phyloP scores from a whole-genome alignment of 139 green algal genomes.

The Tetraselmis striata region DNA sequence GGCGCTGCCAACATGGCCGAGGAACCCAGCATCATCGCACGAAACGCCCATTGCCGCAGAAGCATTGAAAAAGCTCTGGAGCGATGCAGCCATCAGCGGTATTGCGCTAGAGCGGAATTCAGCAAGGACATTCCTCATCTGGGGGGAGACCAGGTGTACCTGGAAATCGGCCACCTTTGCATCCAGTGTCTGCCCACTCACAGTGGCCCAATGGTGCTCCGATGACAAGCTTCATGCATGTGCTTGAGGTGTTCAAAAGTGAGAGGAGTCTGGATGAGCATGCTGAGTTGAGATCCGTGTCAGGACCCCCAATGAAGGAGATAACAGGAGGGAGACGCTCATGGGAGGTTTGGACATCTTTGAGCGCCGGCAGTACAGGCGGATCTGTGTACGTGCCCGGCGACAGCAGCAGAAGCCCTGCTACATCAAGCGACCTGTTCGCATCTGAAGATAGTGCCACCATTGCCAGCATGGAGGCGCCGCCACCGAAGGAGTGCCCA shows the following conservation, averaged over 20 bases:
- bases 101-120: not conserved
- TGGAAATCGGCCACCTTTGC: not conserved
- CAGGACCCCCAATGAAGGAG: not conserved
- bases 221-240: not conserved
- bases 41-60: too few species aligned
- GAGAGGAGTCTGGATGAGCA: not conserved
- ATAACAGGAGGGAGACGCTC: not conserved
- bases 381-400: not conserved
- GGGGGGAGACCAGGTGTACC: not conserved
- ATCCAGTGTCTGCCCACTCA: not conserved
- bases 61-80: not conserved
- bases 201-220: not conserved
- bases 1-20: too few species aligned
- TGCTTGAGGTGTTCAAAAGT: not conserved
- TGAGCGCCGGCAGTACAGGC: not conserved
- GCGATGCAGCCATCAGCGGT: not conserved
- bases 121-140: not conserved
- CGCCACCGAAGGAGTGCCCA: not conserved
- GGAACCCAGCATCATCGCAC: too few species aligned
- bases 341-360: not conserved
- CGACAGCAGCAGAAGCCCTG: not conserved
- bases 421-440: not conserved
- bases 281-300: not conserved
- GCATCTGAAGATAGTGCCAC: not conserved
- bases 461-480: not conserved